Percentiles rank a stretch among this genome's conserved stretches.
Evolutionary conservation across 192 early-diverging fungal species (phyloP).

Genomic region (Chytriomyces confervae): DNA sequence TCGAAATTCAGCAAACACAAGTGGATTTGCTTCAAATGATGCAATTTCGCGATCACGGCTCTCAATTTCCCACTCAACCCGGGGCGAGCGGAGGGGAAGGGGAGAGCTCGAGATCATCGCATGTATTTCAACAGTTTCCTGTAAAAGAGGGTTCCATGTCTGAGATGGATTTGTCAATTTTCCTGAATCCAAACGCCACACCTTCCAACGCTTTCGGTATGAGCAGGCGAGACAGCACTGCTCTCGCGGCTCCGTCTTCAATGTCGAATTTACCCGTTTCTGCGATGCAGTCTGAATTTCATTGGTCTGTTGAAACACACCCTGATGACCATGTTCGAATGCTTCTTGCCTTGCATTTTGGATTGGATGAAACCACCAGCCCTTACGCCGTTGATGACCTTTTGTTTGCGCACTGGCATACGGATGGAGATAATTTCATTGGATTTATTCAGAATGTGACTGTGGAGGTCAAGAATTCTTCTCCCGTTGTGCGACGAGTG

Average conservation of each 20-base stretch:
- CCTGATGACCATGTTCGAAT: conserved; percentile 33
- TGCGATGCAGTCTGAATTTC: conserved; percentile 5
- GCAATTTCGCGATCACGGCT: conserved; percentile 11
- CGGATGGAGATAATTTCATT: conserved; percentile 52
- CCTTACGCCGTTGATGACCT: conserved; percentile 15
- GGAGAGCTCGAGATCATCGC: too few species aligned
- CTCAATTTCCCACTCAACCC: neutral
- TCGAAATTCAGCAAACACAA: conserved; percentile 58
- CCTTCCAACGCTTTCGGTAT: conserved; percentile 28
- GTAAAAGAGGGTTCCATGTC: neutral
- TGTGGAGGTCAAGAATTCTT: conserved; percentile 22
- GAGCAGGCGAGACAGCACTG: conserved; percentile 15
- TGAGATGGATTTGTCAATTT: conserved; percentile 26
- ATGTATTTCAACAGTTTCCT: too few species aligned
- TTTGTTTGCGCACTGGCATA: conserved; percentile 48
- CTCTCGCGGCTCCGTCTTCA: neutral
- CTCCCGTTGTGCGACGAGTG: conserved; percentile 16
- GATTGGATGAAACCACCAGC: neutral
- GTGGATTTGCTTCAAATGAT: conserved; percentile 45
- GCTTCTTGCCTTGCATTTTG: conserved; percentile 25
- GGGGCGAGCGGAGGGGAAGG: neutral
- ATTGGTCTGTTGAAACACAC: conserved; percentile 36
- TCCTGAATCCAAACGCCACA: conserved; percentile 20
- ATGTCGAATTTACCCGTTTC: neutral
- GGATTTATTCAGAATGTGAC: conserved; percentile 37